phyloP scores from a whole-genome alignment of 495 filamentous ascomycete species.

The Aspergillus hancockii region DNA sequence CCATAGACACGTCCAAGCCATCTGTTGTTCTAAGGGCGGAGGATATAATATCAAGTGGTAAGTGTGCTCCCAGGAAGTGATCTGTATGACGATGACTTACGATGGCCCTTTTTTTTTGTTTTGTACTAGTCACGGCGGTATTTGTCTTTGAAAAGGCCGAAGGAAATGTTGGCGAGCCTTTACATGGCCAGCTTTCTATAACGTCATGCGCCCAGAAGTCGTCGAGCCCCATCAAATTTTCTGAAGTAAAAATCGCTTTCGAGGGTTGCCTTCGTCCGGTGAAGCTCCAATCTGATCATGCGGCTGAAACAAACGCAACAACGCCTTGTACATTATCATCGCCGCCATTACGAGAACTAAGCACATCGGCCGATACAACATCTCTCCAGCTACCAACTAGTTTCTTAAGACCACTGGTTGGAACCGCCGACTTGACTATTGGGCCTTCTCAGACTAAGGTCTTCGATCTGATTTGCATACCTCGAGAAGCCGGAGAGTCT shows the following conservation, averaged over 20 bases:
- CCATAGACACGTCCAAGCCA: constrained; percentile 55
- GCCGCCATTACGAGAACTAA: constrained; percentile 37
- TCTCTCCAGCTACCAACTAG: constrained; percentile 44
- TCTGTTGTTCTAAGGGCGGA: constrained; percentile 64
- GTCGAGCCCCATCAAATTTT: constrained; percentile 65
- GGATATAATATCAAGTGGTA: constrained; percentile 69
- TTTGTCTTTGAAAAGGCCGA: constrained; percentile 74
- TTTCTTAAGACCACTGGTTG: constrained; percentile 44
- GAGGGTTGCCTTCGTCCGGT: constrained; percentile 68
- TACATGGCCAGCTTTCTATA: constrained; percentile 71
- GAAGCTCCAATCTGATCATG: constrained; percentile 37
- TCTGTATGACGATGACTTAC: neutral
- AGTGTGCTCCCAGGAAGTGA: constrained; percentile 16
- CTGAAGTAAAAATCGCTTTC: constrained; percentile 64
- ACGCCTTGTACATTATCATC: constrained; percentile 29
- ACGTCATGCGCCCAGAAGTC: constrained; percentile 64
- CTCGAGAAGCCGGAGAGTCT: constrained; percentile 79
- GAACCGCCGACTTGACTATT: constrained; percentile 67
- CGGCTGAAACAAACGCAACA: constrained; percentile 28
- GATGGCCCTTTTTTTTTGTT: constrained; percentile 10
- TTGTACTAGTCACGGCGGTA: constrained; percentile 57
- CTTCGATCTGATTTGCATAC: constrained; percentile 68
- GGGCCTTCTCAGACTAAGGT: constrained; percentile 67
- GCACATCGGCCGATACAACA: constrained; percentile 27
- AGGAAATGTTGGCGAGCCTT: constrained; percentile 80